These are phyloP conservation scores for Peniophora sp. DNA, from an alignment of 1,284 basidiomycete species.

Conservation along the genomic window DNA sequence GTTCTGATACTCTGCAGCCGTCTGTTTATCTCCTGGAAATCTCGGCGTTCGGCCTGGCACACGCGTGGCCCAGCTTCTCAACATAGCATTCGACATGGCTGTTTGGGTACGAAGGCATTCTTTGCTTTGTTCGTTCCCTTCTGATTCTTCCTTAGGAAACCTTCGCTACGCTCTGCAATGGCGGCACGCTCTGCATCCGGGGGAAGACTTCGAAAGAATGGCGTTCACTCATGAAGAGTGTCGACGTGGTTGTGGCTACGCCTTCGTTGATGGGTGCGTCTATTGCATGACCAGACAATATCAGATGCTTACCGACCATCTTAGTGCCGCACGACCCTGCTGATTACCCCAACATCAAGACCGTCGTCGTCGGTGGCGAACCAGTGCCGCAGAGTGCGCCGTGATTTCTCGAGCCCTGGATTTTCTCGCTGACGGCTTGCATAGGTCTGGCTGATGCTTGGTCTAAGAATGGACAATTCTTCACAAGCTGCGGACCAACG, in stretches of 20 bases:
- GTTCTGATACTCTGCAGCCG: slow-evolving; percentile 26
- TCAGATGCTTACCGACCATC: background rate
- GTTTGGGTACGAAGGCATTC: slow-evolving; percentile 34
- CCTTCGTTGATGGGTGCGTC: slow-evolving; percentile 38
- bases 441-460: slow-evolving; percentile 45
- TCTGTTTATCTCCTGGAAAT: slow-evolving; percentile 46
- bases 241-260: slow-evolving; percentile 48
- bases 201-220: slow-evolving; percentile 50
- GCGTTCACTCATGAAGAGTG: slow-evolving; percentile 46
- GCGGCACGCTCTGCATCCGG: slow-evolving; percentile 46
- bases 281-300: background rate
- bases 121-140: background rate
- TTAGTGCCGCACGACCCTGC: slow-evolving; percentile 39
- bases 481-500: slow-evolving; percentile 42
- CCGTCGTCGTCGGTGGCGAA: slow-evolving; percentile 52
- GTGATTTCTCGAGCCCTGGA: slow-evolving; percentile 1
- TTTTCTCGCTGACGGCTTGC: slow-evolving; percentile 2
- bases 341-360: slow-evolving; percentile 51
- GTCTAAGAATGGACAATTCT: slow-evolving; percentile 33
- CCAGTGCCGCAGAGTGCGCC: slow-evolving; percentile 45
- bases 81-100: slow-evolving; percentile 57
- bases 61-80: slow-evolving; percentile 49
- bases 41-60: slow-evolving; percentile 45
- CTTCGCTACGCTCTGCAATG: slow-evolving; percentile 46
- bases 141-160: slow-evolving; percentile 35